These are phyloP conservation scores for Neurospora sp. DNA, from an alignment of 495 filamentous ascomycete species.

Conservation along the genomic window DNA sequence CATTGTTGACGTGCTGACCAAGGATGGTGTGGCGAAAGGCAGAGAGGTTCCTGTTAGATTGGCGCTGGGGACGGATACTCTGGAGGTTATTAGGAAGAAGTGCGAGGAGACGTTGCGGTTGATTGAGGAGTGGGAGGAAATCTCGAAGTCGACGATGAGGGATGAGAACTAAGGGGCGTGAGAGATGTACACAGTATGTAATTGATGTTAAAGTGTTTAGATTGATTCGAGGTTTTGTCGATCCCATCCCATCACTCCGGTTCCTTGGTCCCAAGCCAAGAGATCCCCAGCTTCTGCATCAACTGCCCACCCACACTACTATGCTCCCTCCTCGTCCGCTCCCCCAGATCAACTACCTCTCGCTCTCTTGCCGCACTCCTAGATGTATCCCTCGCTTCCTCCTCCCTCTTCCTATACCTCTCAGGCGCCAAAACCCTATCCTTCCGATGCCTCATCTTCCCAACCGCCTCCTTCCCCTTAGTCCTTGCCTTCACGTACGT, in stretches of 20 bases:
- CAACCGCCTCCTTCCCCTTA: constrained; percentile 43
- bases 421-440: constrained; percentile 35
- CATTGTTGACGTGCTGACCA: constrained; percentile 37
- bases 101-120: constrained; percentile 20
- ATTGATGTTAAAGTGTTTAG: not conserved
- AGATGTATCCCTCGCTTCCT: constrained; percentile 36
- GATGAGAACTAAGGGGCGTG: not conserved
- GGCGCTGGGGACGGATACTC: constrained; percentile 22
- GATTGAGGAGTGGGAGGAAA: constrained; percentile 27
- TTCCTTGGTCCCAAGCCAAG: not conserved
- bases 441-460: constrained; percentile 21
- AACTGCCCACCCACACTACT: constrained; percentile 23
- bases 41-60: constrained; percentile 24
- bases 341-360: constrained; percentile 27
- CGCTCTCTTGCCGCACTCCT: constrained; percentile 41
- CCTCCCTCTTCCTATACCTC: constrained; percentile 28
- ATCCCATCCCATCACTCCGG: not conserved
- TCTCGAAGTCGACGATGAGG: constrained; percentile 11
- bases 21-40: constrained; percentile 26
- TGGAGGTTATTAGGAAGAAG: constrained; percentile 22
- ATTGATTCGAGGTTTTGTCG: not conserved
- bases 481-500: constrained; percentile 56
- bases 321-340: constrained; percentile 26
- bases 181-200: not conserved
- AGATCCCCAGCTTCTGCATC: constrained; percentile 25